A percentile compares a stretch with the other conserved stretches of the same genome.
These are phyloP conservation scores for Aquilaria malaccensis DNA, from an alignment of 345 rosid genomes.

Conservation along the genomic window DNA sequence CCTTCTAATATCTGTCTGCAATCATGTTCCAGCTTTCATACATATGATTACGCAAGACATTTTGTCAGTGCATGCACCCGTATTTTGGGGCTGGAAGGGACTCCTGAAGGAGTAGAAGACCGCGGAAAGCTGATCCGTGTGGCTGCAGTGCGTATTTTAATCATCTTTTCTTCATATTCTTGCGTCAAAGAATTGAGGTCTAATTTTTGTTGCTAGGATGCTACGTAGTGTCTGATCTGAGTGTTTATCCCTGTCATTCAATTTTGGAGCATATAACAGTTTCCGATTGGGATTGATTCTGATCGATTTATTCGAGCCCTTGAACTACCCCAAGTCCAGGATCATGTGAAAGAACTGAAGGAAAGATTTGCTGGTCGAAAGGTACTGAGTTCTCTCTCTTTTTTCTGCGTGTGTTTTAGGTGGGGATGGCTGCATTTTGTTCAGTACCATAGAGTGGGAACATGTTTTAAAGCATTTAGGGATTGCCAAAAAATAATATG, in stretches of 20 bases:
- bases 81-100: constrained; percentile 57
- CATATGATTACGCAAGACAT: constrained; percentile 59
- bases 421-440: too few relatives aligned
- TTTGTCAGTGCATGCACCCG: constrained; percentile 66
- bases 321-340: constrained; percentile 50
- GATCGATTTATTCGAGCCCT: constrained; percentile 52
- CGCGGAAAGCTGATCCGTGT: constrained; percentile 56
- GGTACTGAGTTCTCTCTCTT: constrained; percentile 25
- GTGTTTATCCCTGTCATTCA: too few relatives aligned
- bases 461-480: not conserved
- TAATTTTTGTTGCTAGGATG: constrained; percentile 19
- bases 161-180: too few relatives aligned
- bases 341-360: constrained; percentile 42
- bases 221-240: constrained; percentile 10
- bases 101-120: constrained; percentile 66
- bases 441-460: not conserved
- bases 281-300: constrained; percentile 61
- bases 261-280: constrained; percentile 22
- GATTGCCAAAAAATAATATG: too few relatives aligned
- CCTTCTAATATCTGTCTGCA: constrained; percentile 1
- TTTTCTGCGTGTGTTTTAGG: not conserved
- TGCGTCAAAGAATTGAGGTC: not conserved
- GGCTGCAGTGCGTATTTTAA: constrained; percentile 28
- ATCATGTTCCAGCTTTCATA: constrained; percentile 38
- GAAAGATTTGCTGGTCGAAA: constrained; percentile 53